Base-by-base conservation (phyloP, 192 early-diverging fungal species). In the Mycoemilia scoparia region DNA sequence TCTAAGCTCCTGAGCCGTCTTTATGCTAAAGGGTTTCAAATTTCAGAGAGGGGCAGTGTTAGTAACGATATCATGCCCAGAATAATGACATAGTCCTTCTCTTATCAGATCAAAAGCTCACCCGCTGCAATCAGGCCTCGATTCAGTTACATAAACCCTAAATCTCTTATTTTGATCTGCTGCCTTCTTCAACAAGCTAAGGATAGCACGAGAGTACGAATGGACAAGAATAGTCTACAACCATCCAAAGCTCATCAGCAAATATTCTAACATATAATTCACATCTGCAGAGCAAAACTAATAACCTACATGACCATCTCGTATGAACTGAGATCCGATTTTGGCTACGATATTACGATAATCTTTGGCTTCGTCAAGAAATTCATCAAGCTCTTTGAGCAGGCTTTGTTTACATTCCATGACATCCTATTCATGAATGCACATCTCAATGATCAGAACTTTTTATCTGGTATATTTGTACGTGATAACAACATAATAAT, bases 171-270 rank as follows among this genome's bases (percentile, higher is more conserved):
- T 81, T 24, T 58, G 52, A 23, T 59, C 65, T 19, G 69, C 70
- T 4, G 78, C 88, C 29, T 68, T 59, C 24, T 70, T 69, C 36
- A 98, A 51, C 5, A 98, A 48, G 13, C 70, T 42, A 77, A 92
- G 87, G 8, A 96, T 82, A 1, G 89, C 84, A 4, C 91, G 75
- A 14, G 95, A 98, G 49, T 89, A 92, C 16, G 86, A 86, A 49
- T 98, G 95, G 12, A 98, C 67, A 17, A 98, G 61, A 41, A 98
- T 81, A 1, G 74, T 68, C 51, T 76, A n/a, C 40, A 14, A n/a
- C n/a, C n/a, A n/a, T n/a, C n/a, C n/a, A n/a, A n/a, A n/a, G n/a
- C 8, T 7, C 15, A 17, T 21, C 26, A 5, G 10, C 15, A 26
- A 3, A 13, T 8, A 18, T 29, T 13, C 5, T 13, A 23, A 19